Evolutionary conservation across 768 basidiomycete genomes (phyloP).

Genomic region (Phaeolepiota aurea): DNA sequence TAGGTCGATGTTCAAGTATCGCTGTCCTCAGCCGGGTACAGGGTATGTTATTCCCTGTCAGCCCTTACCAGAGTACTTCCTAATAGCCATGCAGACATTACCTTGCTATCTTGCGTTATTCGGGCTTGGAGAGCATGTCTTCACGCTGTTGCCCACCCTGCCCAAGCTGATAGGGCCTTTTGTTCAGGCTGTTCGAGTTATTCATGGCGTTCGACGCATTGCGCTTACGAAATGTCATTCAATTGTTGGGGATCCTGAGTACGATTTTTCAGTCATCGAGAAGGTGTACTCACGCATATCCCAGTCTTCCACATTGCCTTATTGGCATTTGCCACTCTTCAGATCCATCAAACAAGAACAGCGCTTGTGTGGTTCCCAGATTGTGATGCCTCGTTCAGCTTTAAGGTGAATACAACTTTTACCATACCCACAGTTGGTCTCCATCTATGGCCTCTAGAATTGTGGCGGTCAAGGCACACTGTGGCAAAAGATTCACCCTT

Average conservation of each 20-base stretch:
- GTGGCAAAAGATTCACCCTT: conserved; percentile 51
- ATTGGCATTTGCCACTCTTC: conserved; percentile 65
- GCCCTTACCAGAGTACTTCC: not conserved
- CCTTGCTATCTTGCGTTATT: conserved; percentile 45
- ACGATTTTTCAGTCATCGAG: conserved; percentile 10
- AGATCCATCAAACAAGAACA: conserved; percentile 64
- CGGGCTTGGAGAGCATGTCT: conserved; percentile 66
- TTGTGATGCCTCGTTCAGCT: conserved; percentile 25
- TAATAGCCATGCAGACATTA: conserved; percentile 1
- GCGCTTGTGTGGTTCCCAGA: conserved; percentile 38
- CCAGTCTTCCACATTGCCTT: conserved; percentile 71
- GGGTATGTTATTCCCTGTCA: too few relatives aligned
- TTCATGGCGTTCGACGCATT: conserved; percentile 82
- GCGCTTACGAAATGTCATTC: conserved; percentile 68
- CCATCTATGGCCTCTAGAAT: conserved; percentile 22
- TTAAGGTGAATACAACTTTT: conserved; percentile 28
- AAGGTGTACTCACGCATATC: not conserved
- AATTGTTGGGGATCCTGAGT: conserved; percentile 69
- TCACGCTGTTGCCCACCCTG: conserved; percentile 41
- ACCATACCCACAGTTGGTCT: not conserved
- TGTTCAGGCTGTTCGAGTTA: conserved; percentile 68
- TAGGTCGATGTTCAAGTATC: conserved; percentile 47
- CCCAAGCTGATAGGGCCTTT: conserved; percentile 21
- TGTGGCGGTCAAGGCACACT: conserved; percentile 45
- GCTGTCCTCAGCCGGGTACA: conserved; percentile 36